Conservation (phyloP, 2,329 filamentous ascomycete species). For the Aureobasidium namibiae region DNA sequence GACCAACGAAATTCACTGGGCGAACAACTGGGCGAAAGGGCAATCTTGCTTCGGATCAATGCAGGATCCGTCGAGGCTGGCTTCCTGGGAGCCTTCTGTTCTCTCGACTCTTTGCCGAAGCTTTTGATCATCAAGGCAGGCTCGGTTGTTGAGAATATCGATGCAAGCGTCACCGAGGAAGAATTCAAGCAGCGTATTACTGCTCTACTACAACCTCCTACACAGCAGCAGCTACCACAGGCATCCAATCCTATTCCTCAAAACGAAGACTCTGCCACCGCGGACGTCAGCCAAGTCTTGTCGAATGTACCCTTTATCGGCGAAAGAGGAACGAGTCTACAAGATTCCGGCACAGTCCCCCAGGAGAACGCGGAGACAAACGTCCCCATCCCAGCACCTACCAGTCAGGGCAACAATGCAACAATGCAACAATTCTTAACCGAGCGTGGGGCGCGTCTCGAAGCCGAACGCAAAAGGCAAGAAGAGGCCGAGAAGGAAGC, state of each 20-base stretch:
- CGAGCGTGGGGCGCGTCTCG: slow-evolving; percentile 2
- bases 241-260: not conserved
- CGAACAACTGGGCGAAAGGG: slow-evolving; percentile 48
- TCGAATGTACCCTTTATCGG: slow-evolving; percentile 5
- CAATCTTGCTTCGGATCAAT: slow-evolving; percentile 61
- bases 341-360: not conserved
- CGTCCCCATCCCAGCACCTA: slow-evolving; percentile 2
- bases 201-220: not conserved
- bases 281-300: slow-evolving; percentile 7
- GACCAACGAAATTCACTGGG: slow-evolving; percentile 13
- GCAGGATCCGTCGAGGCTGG: slow-evolving; percentile 72
- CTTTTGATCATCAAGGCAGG: slow-evolving; percentile 57
- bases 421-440: slow-evolving; percentile 10
- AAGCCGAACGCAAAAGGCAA: slow-evolving; percentile 29
- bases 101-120: slow-evolving; percentile 68
- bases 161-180: slow-evolving; percentile 10
- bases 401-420: not conserved
- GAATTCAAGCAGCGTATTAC: slow-evolving; percentile 19
- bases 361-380: slow-evolving; percentile 5
- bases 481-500: slow-evolving; percentile 43
- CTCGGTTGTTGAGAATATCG: slow-evolving; percentile 12
- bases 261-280: not conserved
- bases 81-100: slow-evolving; percentile 75
- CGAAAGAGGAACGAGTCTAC: not conserved
- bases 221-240: not conserved